These are phyloP conservation scores for Sphaerulina vaccinii DNA, from an alignment of 2,329 filamentous ascomycete genomes.

Conservation along the genomic window DNA sequence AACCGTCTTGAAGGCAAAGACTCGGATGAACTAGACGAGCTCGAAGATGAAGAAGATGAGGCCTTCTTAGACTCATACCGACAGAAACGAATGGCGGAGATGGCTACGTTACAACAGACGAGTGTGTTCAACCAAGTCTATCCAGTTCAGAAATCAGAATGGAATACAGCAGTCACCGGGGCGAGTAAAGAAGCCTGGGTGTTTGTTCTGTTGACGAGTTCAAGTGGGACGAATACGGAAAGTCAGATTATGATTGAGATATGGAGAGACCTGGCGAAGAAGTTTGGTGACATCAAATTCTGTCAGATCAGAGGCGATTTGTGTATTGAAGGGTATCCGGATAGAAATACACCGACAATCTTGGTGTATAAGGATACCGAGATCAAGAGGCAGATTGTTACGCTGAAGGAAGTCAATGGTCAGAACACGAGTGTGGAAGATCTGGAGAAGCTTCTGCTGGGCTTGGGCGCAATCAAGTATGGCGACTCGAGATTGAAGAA, in stretches of 20 bases:
- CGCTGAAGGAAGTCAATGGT: constrained; percentile 75
- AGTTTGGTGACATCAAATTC: constrained; percentile 95
- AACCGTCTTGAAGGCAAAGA: constrained; percentile 93
- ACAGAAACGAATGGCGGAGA: constrained; percentile 80
- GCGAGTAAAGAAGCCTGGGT: constrained; percentile 69
- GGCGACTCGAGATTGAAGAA: constrained; percentile 75
- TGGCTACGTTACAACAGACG: constrained; percentile 71
- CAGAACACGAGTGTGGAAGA: constrained; percentile 63
- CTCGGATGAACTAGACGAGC: constrained; percentile 84
- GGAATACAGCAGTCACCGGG: constrained; percentile 86
- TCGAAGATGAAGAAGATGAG: constrained; percentile 95
- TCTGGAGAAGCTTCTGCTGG: constrained; percentile 77
- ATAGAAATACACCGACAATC: constrained; percentile 91
- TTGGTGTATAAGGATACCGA: constrained; percentile 89
- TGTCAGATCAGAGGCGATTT: constrained; percentile 90
- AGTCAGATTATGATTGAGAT: constrained; percentile 79
- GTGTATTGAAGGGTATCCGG: constrained; percentile 95
- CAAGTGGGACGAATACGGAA: constrained; percentile 76
- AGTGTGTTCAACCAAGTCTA: constrained; percentile 88
- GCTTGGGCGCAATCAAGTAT: constrained; percentile 74
- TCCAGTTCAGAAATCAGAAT: constrained; percentile 91
- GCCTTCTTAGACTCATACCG: constrained; percentile 85
- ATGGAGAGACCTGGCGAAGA: constrained; percentile 78
- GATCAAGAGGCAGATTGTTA: constrained; percentile 90
- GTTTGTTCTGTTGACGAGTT: constrained; percentile 78